Evolutionary conservation across 805 yeast genomes (phyloP).

Genomic region (Lachancea mirantina): DNA sequence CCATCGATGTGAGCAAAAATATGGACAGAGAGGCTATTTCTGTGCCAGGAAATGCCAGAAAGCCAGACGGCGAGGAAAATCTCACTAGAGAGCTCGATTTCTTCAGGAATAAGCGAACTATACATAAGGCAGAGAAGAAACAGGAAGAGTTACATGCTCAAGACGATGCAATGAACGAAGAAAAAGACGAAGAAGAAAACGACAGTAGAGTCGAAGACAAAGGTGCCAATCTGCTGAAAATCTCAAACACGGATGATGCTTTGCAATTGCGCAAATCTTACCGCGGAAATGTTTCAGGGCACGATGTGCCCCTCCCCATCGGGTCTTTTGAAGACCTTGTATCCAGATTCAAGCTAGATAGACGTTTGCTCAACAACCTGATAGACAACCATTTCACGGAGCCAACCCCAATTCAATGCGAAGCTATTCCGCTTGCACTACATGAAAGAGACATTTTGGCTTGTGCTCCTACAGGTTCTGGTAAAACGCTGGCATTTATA

Average conservation of each 20-base stretch:
- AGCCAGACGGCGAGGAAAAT: constrained; percentile 35
- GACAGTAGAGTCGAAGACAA: constrained; percentile 23
- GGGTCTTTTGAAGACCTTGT: constrained; percentile 81
- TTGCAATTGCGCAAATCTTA: constrained; percentile 48
- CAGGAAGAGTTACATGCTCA: constrained; percentile 7
- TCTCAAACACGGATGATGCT: constrained; percentile 55
- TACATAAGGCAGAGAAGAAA: constrained; percentile 21
- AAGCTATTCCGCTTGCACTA: constrained; percentile 71
- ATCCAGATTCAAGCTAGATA: constrained; percentile 58
- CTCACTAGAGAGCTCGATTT: constrained; percentile 76
- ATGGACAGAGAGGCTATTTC: background rate
- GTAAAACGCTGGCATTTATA: constrained; percentile 87
- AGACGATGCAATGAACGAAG: constrained; percentile 19
- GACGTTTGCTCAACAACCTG: constrained; percentile 48
- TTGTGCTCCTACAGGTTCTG: constrained; percentile 98
- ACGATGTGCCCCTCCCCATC: constrained; percentile 84
- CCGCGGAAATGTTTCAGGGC: constrained; percentile 69
- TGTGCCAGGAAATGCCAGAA: constrained; percentile 24
- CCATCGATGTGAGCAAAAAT: constrained; percentile 21
- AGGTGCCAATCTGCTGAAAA: constrained; percentile 36
- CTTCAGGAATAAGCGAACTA: constrained; percentile 52
- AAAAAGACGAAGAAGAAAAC: constrained; percentile 19
- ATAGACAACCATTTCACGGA: constrained; percentile 63
- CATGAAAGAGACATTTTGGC: constrained; percentile 73
- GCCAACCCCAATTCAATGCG: constrained; percentile 92